phyloP scores from a whole-genome alignment of 352 stramenopile species.

The Peronospora belbahrii region DNA sequence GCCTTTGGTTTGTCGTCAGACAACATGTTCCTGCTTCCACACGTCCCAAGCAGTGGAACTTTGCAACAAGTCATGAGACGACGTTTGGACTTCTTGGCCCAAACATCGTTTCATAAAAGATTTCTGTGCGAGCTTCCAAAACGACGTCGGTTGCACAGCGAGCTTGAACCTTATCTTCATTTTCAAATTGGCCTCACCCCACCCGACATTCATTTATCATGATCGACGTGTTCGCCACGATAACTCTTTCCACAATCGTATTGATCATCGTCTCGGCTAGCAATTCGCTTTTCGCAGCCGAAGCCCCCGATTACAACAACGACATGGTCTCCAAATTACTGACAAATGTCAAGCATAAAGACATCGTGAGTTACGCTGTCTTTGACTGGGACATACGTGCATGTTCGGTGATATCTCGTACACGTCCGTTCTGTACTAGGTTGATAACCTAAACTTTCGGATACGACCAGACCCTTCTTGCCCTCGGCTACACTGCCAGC shows the following conservation, averaged over 20 bases:
- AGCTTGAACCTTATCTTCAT: too few species aligned
- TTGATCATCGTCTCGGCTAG: conserved; percentile 4
- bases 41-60: too few species aligned
- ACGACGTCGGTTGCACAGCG: too few species aligned
- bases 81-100: too few species aligned
- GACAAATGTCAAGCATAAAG: conserved; percentile 24
- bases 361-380: conserved; percentile 40
- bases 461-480: conserved; percentile 32
- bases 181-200: too few species aligned
- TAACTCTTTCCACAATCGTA: conserved; percentile 14
- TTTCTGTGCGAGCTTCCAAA: too few species aligned
- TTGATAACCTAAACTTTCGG: conserved; percentile 49
- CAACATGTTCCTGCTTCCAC: too few species aligned
- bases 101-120: too few species aligned
- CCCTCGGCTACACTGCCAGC: conserved; percentile 44
- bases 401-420: conserved; percentile 65
- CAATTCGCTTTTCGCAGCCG: conserved; percentile 35
- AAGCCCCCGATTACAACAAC: conserved; percentile 56
- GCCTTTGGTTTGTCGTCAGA: too few species aligned
- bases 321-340: conserved; percentile 33
- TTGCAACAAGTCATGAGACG: too few species aligned
- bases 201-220: conserved; percentile 1
- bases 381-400: conserved; percentile 66
- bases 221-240: conserved; percentile 16
- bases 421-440: conserved; percentile 51